A percentile compares a stretch with the other conserved stretches of the same genome.
phyloP scores from a whole-genome alignment of 2,329 filamentous ascomycete species.

The Fusarium piperis region DNA sequence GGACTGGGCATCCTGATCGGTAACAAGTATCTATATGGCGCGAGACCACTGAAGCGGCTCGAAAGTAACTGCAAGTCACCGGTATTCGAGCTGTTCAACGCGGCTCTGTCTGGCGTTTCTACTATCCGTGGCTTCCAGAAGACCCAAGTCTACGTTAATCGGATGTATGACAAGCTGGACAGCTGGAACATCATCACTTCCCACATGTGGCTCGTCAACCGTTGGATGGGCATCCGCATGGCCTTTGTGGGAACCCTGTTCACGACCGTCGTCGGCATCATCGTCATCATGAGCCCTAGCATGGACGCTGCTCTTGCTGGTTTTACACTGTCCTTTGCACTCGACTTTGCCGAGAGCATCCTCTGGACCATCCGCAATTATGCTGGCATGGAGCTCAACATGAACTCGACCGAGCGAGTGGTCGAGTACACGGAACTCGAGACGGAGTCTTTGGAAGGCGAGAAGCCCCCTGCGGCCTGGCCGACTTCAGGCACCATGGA shows the following conservation, averaged over 20 bases:
- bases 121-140: conserved; percentile 83
- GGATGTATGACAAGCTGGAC: conserved; percentile 77
- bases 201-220: conserved; percentile 77
- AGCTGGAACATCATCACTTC: conserved; percentile 72
- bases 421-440: conserved; percentile 77
- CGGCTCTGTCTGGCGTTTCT: conserved; percentile 75
- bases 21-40: conserved; percentile 72
- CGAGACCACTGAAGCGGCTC: conserved; percentile 79
- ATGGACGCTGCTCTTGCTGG: conserved; percentile 78
- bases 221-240: conserved; percentile 82
- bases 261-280: conserved; percentile 69
- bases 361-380: conserved; percentile 75
- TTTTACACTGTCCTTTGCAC: conserved; percentile 78
- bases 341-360: conserved; percentile 73
- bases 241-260: conserved; percentile 75
- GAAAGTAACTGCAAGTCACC: conserved; percentile 82
- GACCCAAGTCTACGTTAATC: conserved; percentile 69
- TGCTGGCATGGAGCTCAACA: conserved; percentile 77
- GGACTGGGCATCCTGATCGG: conserved; percentile 67
- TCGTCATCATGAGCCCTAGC: conserved; percentile 68
- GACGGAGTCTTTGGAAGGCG: conserved; percentile 72
- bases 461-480: conserved; percentile 75
- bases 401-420: conserved; percentile 81
- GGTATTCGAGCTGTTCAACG: conserved; percentile 82
- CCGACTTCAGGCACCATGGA: conserved; percentile 78